A percentile compares a stretch with the other conserved stretches of the same genome.
These are phyloP conservation scores for Carex littledalei DNA, from an alignment of 176 grass and related monocot genomes.

Conservation along the genomic window DNA sequence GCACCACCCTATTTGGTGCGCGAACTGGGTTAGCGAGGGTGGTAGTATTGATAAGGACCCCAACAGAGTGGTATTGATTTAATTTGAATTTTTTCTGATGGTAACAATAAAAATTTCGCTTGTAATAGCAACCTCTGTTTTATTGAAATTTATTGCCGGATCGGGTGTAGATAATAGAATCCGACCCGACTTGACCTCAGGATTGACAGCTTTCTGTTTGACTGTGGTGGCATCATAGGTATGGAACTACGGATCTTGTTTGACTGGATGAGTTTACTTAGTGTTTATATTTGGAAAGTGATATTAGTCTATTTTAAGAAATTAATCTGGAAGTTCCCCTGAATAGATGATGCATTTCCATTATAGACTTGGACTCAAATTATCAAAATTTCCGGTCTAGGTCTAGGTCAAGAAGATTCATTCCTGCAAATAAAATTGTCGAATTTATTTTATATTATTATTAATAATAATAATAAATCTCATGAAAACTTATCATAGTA, in stretches of 20 bases:
- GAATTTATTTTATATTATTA: no score
- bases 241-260: neutral
- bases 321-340: neutral
- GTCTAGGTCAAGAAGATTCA: no score
- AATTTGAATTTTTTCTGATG: no score
- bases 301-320: neutral
- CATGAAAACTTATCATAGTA: no score
- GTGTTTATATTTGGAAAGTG: neutral
- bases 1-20: no score
- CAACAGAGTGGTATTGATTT: no score
- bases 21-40: no score
- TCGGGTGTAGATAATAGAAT: neutral
- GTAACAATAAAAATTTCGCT: no score
- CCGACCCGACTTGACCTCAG: neutral
- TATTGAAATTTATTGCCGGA: neutral
- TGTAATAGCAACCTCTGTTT: no score
- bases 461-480: no score
- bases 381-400: neutral
- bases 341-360: neutral
- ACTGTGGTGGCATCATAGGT: neutral
- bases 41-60: no score
- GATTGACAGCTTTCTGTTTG: neutral
- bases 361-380: neutral
- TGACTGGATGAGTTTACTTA: neutral
- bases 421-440: no score